Evolutionary conservation across 2,329 filamentous ascomycete species (phyloP).

Genomic region (Chrysoporthe deuterocubensis): DNA sequence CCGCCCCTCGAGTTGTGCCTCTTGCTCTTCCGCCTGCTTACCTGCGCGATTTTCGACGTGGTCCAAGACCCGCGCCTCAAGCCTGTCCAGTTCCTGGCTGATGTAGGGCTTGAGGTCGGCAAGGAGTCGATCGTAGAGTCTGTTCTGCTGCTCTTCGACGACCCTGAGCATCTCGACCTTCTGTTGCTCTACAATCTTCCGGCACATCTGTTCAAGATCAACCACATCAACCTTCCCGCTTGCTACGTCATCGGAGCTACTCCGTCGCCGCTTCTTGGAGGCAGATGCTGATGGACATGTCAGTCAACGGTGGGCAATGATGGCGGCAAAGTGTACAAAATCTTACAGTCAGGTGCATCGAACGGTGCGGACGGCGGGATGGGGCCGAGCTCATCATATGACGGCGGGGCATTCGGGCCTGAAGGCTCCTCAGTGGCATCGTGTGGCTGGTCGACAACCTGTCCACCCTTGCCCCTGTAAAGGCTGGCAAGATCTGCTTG

Average conservation of each 20-base stretch:
- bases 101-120: conserved; percentile 13
- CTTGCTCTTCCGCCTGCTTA: conserved; percentile 14
- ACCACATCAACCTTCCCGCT: not conserved
- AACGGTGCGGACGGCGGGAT: conserved; percentile 13
- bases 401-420: not conserved
- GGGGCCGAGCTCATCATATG: conserved; percentile 21
- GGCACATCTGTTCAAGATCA: not conserved
- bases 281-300: not conserved
- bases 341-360: not conserved
- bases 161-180: conserved; percentile 12
- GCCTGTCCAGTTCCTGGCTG: conserved; percentile 5
- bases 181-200: conserved; percentile 18
- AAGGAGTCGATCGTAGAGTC: conserved; percentile 7
- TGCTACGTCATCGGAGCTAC: not conserved
- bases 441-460: not conserved
- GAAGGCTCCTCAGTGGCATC: not conserved
- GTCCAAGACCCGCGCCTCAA: conserved; percentile 7
- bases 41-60: conserved; percentile 10
- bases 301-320: not conserved
- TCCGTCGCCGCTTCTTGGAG: conserved; percentile 20
- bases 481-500: conserved; percentile 22
- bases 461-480: conserved; percentile 20
- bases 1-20: conserved; percentile 1
- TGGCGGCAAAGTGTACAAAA: not conserved
- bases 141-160: conserved; percentile 2